A percentile compares a stretch with the other conserved stretches of the same genome.
These are phyloP conservation scores for Salix dunnii DNA, from an alignment of 345 rosid species.

Conservation along the genomic window DNA sequence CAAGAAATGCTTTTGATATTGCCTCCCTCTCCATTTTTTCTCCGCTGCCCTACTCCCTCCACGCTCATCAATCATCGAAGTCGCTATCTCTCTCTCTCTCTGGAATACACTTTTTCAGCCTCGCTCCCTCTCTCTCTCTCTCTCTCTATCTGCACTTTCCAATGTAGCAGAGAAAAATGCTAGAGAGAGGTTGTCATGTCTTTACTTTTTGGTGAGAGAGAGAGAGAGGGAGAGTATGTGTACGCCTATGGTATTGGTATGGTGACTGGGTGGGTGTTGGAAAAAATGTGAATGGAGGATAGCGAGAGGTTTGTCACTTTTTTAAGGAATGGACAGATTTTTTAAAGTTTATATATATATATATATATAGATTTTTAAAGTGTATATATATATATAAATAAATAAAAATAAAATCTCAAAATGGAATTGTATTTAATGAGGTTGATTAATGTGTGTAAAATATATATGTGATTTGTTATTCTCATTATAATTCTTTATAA, in stretches of 20 bases:
- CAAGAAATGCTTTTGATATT: conserved; percentile 22
- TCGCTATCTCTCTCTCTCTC: conserved; percentile 4
- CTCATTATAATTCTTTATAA: too few relatives aligned
- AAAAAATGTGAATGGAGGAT: neutral
- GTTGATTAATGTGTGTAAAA: too few relatives aligned
- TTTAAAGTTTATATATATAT: too few relatives aligned
- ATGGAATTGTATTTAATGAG: too few relatives aligned
- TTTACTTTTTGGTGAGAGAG: neutral
- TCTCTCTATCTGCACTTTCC: conserved; percentile 10
- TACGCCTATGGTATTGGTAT: neutral
- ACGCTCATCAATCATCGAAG: conserved; percentile 23
- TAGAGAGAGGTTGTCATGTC: neutral
- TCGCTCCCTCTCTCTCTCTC: conserved; percentile 16
- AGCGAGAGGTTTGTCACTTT: too few relatives aligned
- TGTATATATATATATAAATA: too few relatives aligned
- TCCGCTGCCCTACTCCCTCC: neutral
- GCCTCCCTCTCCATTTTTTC: conserved; percentile 4
- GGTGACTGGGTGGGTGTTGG: neutral
- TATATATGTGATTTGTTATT: too few relatives aligned
- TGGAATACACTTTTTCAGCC: neutral
- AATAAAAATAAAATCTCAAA: too few relatives aligned
- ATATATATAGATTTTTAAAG: too few relatives aligned
- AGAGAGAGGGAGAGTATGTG: neutral
- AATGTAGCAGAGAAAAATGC: neutral
- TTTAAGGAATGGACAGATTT: too few relatives aligned